Evolutionary conservation across 352 stramenopile species (phyloP).

Genomic region (Globisporangium middletonii): DNA sequence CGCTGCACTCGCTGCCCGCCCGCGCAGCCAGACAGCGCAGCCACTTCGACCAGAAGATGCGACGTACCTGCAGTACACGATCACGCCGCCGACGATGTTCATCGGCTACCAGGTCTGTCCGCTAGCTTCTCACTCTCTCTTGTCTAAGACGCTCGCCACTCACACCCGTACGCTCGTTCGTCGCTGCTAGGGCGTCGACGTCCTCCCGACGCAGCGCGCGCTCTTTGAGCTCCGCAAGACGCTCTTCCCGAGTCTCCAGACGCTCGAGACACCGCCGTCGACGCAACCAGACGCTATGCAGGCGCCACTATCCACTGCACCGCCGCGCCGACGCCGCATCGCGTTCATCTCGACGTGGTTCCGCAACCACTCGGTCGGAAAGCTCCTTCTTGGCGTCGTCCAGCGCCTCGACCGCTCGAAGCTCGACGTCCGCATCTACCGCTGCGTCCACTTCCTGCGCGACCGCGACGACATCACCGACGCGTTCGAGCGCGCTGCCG

Average conservation of each 20-base stretch:
- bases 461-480: slow-evolving; percentile 38
- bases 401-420: slow-evolving; percentile 39
- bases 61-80: slow-evolving; percentile 44
- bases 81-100: slow-evolving; percentile 63
- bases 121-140: background rate
- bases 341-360: slow-evolving; percentile 69
- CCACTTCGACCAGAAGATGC: slow-evolving; percentile 25
- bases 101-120: slow-evolving; percentile 48
- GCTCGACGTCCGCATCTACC: slow-evolving; percentile 49
- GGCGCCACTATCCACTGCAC: background rate
- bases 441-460: slow-evolving; percentile 44
- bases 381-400: slow-evolving; percentile 50
- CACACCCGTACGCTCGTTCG: no score
- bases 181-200: slow-evolving; percentile 23
- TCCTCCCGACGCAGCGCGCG: slow-evolving; percentile 25
- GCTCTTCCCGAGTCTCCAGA: slow-evolving; percentile 27
- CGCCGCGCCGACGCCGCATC: slow-evolving; percentile 16
- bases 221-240: slow-evolving; percentile 25
- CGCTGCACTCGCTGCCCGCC: slow-evolving; percentile 3
- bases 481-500: slow-evolving; percentile 30
- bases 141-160: no score
- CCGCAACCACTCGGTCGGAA: slow-evolving; percentile 56
- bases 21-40: slow-evolving; percentile 10
- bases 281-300: background rate
- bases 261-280: background rate